Conservation (phyloP, 1,139 yeast genomes). For the Sugiyamaella castrensis region DNA sequence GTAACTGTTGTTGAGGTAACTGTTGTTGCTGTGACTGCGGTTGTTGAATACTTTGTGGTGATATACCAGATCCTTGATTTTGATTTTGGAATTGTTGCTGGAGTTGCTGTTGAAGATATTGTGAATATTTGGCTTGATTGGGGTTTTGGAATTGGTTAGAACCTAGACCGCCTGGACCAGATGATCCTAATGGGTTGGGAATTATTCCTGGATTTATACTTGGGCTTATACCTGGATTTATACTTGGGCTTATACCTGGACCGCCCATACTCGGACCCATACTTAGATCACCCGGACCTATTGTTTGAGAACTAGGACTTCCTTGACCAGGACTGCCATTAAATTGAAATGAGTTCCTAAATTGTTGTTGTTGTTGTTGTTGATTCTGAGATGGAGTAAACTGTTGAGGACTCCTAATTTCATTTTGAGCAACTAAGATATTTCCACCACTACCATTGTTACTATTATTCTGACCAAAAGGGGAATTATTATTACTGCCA, state of each 20-base stretch:
- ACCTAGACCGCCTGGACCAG: too few species aligned
- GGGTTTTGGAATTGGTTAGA: neutral
- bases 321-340: conserved; percentile 5
- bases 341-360: conserved; percentile 8
- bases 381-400: conserved; percentile 5
- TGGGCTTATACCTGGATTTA: too few species aligned
- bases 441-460: neutral
- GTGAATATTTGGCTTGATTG: conserved; percentile 8
- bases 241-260: too few species aligned
- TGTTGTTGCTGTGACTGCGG: conserved; percentile 4
- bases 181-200: too few species aligned
- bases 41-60: neutral
- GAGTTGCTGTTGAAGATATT: conserved; percentile 11
- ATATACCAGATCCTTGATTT: neutral
- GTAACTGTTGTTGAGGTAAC: neutral
- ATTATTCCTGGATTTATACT: too few species aligned
- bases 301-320: too few species aligned
- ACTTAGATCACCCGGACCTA: too few species aligned
- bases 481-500: neutral
- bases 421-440: conserved; percentile 1
- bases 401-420: conserved; percentile 19
- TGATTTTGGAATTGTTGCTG: conserved; percentile 12
- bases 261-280: too few species aligned
- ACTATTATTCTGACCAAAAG: neutral
- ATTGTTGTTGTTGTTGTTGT: neutral